phyloP scores from a whole-genome alignment of 2,329 filamentous ascomycete species.

The Aspergillus sojae region DNA sequence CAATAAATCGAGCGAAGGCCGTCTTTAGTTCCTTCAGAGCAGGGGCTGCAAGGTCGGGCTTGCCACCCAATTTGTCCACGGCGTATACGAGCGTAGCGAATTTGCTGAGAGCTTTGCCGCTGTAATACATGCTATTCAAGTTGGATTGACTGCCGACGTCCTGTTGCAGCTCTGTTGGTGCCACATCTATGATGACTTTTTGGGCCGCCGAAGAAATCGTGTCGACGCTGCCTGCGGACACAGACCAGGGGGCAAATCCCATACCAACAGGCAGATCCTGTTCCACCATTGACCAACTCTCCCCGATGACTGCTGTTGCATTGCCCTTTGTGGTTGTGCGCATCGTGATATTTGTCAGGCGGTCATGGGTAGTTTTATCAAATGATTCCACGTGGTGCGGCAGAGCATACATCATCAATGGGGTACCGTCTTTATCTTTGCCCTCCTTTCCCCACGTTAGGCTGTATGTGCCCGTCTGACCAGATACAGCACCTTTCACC shows the following conservation, averaged over 20 bases:
- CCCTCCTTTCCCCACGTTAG: slow-evolving; percentile 76
- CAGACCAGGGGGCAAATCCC: slow-evolving; percentile 77
- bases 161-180: slow-evolving; percentile 73
- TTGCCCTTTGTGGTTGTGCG: slow-evolving; percentile 84
- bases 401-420: slow-evolving; percentile 81
- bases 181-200: slow-evolving; percentile 61
- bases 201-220: slow-evolving; percentile 55
- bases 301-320: slow-evolving; percentile 70
- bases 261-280: slow-evolving; percentile 70
- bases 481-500: slow-evolving; percentile 63
- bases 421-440: slow-evolving; percentile 53
- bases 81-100: slow-evolving; percentile 72
- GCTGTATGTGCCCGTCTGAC: slow-evolving; percentile 68
- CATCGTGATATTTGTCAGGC: slow-evolving; percentile 60
- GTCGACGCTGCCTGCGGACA: slow-evolving; percentile 44
- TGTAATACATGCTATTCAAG: slow-evolving; percentile 87
- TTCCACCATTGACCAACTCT: slow-evolving; percentile 79
- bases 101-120: slow-evolving; percentile 81
- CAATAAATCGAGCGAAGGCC: slow-evolving; percentile 66
- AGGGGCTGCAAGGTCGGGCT: slow-evolving; percentile 58
- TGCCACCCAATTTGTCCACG: slow-evolving; percentile 63
- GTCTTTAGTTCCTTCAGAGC: slow-evolving; percentile 66
- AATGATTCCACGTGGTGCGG: slow-evolving; percentile 85
- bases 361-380: slow-evolving; percentile 56
- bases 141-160: slow-evolving; percentile 74